phyloP scores from a whole-genome alignment of 768 basidiomycete species.

The Solioccasus polychromus region DNA sequence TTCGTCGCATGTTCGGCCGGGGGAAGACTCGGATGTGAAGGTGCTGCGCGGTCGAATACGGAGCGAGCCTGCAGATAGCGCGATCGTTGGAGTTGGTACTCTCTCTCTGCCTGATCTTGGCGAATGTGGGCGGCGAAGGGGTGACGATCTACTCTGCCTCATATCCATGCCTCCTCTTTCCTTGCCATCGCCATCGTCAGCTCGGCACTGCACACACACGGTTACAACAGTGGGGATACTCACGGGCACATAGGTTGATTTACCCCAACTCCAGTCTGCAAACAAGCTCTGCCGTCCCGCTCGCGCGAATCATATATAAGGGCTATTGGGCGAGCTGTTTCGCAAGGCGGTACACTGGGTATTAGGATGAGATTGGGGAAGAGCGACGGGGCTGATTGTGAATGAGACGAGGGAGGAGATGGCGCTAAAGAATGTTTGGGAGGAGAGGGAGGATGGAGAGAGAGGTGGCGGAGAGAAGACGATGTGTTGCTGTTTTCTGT shows the following conservation, averaged over 20 bases:
- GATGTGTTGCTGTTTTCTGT: constrained; percentile 17
- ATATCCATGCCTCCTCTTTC: background rate
- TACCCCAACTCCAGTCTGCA: too few relatives aligned
- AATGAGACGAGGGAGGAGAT: constrained; percentile 17
- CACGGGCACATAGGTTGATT: constrained; percentile 3
- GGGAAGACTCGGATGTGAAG: constrained; percentile 16
- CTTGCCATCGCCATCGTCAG: too few relatives aligned
- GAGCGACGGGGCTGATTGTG: constrained; percentile 12
- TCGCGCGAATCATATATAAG: constrained; percentile 22
- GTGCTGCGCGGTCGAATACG: constrained; percentile 18
- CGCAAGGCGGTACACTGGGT: constrained; percentile 17
- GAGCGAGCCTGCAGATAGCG: background rate
- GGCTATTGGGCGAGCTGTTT: constrained; percentile 19
- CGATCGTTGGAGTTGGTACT: constrained; percentile 8
- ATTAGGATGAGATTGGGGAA: constrained; percentile 27
- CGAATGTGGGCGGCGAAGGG: background rate
- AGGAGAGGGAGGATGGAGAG: background rate
- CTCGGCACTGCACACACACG: background rate
- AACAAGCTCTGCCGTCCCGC: constrained; percentile 18
- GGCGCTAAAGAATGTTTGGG: constrained; percentile 6
- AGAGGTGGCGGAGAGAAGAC: background rate
- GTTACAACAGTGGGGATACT: constrained; percentile 18
- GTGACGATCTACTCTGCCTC: constrained; percentile 6
- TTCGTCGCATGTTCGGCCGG: constrained; percentile 22
- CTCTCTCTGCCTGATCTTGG: constrained; percentile 23